A percentile compares a stretch with the other conserved stretches of the same genome.
phyloP scores from a whole-genome alignment of 257 asterid genomes.

The Salvia hispanica region DNA sequence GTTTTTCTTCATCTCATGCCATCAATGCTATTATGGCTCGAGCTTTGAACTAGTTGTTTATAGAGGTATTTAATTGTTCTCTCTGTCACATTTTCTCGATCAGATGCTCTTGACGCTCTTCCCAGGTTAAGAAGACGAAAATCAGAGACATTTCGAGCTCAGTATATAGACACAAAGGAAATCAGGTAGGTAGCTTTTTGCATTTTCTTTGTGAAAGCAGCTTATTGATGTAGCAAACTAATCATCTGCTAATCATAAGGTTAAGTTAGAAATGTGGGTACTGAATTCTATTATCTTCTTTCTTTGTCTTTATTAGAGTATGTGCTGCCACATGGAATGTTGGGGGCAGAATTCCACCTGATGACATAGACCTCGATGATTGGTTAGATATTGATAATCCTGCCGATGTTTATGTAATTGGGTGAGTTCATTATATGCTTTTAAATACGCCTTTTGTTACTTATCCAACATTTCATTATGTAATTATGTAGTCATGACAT shows the following conservation, averaged over 20 bases:
- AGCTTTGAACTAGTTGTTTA: conserved; percentile 2
- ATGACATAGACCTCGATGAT: conserved; percentile 73
- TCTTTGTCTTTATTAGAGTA: conserved; percentile 41
- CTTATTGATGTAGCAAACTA: conserved; percentile 17
- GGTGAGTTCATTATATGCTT: conserved; percentile 53
- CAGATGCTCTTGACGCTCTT: conserved; percentile 43
- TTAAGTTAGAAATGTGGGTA: conserved; percentile 20
- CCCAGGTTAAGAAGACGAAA: conserved; percentile 77
- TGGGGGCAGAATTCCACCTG: conserved; percentile 74
- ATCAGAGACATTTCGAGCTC: conserved; percentile 92
- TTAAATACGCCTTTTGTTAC: not conserved
- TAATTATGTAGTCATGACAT: not conserved
- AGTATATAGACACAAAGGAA: conserved; percentile 77
- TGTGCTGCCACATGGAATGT: conserved; percentile 92
- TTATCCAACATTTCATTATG: not conserved
- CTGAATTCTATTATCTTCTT: conserved; percentile 22
- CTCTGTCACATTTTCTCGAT: conserved; percentile 25
- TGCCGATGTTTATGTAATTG: conserved; percentile 89
- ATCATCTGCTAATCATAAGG: conserved; percentile 16
- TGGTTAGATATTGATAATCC: conserved; percentile 88
- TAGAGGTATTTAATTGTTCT: conserved; percentile 14
- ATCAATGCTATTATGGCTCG: conserved; percentile 3
- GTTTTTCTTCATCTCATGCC: conserved; percentile 22
- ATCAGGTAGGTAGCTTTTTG: conserved; percentile 53
- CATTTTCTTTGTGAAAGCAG: conserved; percentile 28